phyloP scores from a whole-genome alignment of 345 rosid species.

The Limnanthes douglasii region DNA sequence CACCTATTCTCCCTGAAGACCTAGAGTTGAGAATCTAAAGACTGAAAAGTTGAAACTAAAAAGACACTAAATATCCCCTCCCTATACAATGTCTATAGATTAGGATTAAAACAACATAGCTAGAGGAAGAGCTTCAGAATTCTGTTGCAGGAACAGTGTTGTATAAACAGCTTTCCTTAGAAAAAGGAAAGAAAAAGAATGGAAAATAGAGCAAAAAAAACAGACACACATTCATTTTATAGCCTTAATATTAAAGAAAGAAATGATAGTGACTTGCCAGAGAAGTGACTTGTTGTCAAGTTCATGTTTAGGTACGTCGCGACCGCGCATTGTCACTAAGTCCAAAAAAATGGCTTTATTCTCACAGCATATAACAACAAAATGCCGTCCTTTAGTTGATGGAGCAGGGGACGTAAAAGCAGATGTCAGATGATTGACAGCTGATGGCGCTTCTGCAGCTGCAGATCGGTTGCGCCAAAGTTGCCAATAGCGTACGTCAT shows the following conservation, averaged over 20 bases:
- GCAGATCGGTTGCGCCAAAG: slow-evolving; percentile 86
- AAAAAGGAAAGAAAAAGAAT: too few relatives aligned
- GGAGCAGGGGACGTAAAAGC: slow-evolving; percentile 76
- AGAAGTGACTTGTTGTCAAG: slow-evolving; percentile 88
- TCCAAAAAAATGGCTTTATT: slow-evolving; percentile 94
- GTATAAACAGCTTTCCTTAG: too few relatives aligned
- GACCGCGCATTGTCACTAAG: slow-evolving; percentile 95
- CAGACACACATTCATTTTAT: too few relatives aligned
- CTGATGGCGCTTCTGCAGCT: slow-evolving; percentile 92
- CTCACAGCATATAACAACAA: slow-evolving; percentile 91
- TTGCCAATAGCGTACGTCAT: slow-evolving; percentile 94
- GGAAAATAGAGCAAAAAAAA: too few relatives aligned
- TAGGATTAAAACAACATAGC: too few relatives aligned
- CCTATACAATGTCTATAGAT: too few relatives aligned
- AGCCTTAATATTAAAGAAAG: slow-evolving; percentile 1
- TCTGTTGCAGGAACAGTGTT: too few relatives aligned
- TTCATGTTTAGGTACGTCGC: slow-evolving; percentile 93
- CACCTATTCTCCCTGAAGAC: too few relatives aligned
- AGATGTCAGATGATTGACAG: slow-evolving; percentile 68
- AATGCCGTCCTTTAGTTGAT: slow-evolving; percentile 89
- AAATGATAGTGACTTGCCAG: slow-evolving; percentile 34
- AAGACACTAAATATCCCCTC: too few relatives aligned
- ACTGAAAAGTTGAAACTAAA: too few relatives aligned
- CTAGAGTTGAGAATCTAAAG: too few relatives aligned
- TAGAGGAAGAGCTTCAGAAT: too few relatives aligned